Evolutionary conservation across 164 flowering plant species (phyloP).

Genomic region (Aristolochia contorta): DNA sequence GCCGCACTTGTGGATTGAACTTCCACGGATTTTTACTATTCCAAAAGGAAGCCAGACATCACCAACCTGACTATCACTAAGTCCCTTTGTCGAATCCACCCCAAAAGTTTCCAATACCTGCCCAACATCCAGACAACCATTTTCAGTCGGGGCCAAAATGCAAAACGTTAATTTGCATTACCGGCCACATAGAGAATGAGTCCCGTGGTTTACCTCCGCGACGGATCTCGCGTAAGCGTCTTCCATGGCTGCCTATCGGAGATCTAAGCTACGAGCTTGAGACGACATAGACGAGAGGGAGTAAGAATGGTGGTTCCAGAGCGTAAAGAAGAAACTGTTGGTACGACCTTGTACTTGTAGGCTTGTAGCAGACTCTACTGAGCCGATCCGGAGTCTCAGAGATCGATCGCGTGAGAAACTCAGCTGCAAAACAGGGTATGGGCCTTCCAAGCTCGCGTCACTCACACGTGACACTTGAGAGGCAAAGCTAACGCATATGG

Average conservation of each 20-base stretch:
- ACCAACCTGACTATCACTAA: conserved; percentile 63
- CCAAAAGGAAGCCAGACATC: background rate
- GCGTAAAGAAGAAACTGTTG: too few relatives aligned
- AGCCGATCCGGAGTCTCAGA: too few relatives aligned
- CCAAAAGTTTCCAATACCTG: conserved; percentile 84
- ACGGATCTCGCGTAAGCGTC: conserved; percentile 85
- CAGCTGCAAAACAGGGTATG: too few relatives aligned
- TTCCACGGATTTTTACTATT: background rate
- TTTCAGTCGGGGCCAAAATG: background rate
- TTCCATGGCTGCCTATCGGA: conserved; percentile 35
- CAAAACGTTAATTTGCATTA: background rate
- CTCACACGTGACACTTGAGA: too few relatives aligned
- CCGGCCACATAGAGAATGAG: background rate
- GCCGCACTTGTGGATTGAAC: background rate
- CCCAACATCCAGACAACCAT: background rate
- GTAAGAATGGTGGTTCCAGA: too few relatives aligned
- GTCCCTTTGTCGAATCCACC: conserved; percentile 74
- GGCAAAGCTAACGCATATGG: too few relatives aligned
- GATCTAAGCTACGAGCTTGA: too few relatives aligned
- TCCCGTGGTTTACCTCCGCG: conserved; percentile 35
- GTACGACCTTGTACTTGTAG: too few relatives aligned
- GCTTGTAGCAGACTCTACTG: too few relatives aligned
- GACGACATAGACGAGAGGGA: too few relatives aligned
- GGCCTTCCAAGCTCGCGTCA: too few relatives aligned
- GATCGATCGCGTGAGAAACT: too few relatives aligned